Conservation (phyloP, 805 yeast species). For the Candida multigemmis region DNA sequence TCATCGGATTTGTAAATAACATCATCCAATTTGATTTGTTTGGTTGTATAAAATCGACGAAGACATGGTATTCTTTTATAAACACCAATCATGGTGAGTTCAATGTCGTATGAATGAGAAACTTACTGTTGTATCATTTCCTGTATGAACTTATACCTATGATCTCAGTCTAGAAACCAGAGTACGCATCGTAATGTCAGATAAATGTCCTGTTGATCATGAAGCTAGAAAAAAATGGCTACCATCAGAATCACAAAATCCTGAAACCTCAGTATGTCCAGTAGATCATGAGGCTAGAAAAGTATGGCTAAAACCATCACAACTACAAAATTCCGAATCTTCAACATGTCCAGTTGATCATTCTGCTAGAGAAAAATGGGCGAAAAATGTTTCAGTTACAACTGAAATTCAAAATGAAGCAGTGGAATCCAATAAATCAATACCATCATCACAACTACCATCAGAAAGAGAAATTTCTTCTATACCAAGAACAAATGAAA, state of each 20-base stretch:
- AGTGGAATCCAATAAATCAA: constrained; percentile 15
- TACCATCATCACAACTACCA: constrained; percentile 34
- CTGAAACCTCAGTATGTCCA: constrained; percentile 37
- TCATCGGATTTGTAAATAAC: constrained; percentile 52
- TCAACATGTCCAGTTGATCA: constrained; percentile 35
- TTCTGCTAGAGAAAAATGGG: constrained; percentile 28
- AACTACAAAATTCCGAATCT: constrained; percentile 14
- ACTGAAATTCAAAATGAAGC: constrained; percentile 25
- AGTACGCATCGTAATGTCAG: no score
- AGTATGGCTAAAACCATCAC: constrained; percentile 4
- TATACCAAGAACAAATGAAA: constrained; percentile 64
- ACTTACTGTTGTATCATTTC: no score
- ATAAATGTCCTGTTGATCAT: constrained; percentile 49
- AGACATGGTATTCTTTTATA: no score
- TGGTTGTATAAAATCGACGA: no score
- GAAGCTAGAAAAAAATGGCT: constrained; percentile 25
- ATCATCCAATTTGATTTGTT: constrained; percentile 34
- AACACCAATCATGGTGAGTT: no score
- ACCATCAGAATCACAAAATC: constrained; percentile 10
- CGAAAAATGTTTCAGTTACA: constrained; percentile 21
- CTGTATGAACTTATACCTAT: no score
- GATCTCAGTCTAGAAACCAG: no score
- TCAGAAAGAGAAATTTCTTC: constrained; percentile 71
- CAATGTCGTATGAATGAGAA: no score
- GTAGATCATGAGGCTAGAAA: constrained; percentile 48